phyloP scores from a whole-genome alignment of 202 grass and related monocot genomes.

The Miscanthus sacchariflorus region DNA sequence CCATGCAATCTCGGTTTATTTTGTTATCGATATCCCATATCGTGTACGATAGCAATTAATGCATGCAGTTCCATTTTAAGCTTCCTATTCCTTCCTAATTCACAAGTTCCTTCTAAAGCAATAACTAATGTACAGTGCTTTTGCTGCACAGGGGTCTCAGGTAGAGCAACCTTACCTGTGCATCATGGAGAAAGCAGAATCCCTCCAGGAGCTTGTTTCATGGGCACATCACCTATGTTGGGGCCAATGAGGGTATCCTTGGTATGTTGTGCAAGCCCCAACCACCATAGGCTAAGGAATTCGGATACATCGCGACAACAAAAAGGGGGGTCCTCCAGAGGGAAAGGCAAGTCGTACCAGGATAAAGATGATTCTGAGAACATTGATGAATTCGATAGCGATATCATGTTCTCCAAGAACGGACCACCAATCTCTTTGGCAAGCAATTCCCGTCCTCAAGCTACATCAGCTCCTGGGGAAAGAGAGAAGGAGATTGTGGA shows the following conservation, averaged over 20 bases:
- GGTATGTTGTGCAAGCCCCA: conserved; percentile 62
- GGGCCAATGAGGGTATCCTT: conserved; percentile 50
- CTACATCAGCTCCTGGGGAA: conserved; percentile 57
- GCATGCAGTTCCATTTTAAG: conserved; percentile 26
- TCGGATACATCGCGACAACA: conserved; percentile 55
- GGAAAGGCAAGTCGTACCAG: conserved; percentile 62
- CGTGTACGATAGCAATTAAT: background rate
- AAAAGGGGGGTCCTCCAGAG: conserved; percentile 45
- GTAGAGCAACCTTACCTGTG: conserved; percentile 44
- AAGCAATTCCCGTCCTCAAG: conserved; percentile 53
- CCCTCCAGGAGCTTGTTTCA: conserved; percentile 48
- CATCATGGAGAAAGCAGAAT: conserved; percentile 47
- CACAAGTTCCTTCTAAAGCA: conserved; percentile 31
- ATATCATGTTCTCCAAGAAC: conserved; percentile 70
- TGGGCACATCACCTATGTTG: conserved; percentile 44
- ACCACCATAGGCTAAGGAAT: conserved; percentile 63
- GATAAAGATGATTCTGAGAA: conserved; percentile 69
- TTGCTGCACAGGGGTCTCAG: conserved; percentile 50
- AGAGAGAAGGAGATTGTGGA: conserved; percentile 75
- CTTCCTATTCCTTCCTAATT: background rate
- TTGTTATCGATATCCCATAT: background rate
- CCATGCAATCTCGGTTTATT: conserved; percentile 6
- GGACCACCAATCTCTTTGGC: conserved; percentile 60
- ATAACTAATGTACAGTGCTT: conserved; percentile 47
- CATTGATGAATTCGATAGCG: conserved; percentile 60